Evolutionary conservation across 352 stramenopile species (phyloP), one percentile per base, ranked within the genome.

Genomic region (Pythium aphanidermatum): DNA sequence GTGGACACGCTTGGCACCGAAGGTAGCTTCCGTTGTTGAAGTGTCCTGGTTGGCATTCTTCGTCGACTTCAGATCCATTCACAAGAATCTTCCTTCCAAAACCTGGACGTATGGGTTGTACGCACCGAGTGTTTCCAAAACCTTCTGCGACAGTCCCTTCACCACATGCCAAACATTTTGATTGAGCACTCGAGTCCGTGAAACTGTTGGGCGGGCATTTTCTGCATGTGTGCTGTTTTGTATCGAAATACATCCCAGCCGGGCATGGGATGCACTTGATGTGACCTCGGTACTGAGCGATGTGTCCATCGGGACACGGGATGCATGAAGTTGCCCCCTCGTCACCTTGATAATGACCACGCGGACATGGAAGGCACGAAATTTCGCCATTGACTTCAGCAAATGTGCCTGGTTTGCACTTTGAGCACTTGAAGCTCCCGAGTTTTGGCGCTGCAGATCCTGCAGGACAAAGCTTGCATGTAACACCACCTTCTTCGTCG

Each of bases 291-390:
- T 60, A 56, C 5, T 57, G 60, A 0, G 75, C 64, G 8, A 81
- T 50, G 27, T 60, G 59, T 2, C 72, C 72, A 23, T 58, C 24
- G 12, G 70, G 57, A 34, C 75, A 87, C 4, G 29, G 13, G 4
- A 52, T 60, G 37, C 70, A 86, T 10, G 26, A 12, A 0, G 43
- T 59, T 0, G 51, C 56, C 8, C 66, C 68, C 38, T 33, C 26
- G 7, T 31, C 35, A 20, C 64, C 47, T 63, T 83, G 74, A 36
- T 60, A 83, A 1, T 55, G 60, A 2, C 35, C 62, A 14, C 58
- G 52, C 4, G 74, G 59, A 30, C 72, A 84, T 31, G 65, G 34
- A 8, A 78, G 48, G 46, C 74, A 87, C 32, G 65, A 36, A 12
- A 66, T 54, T 37, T 80, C 68, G 21, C 68, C 72, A 39, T 68